Base-by-base conservation (phyloP, 2,329 filamentous ascomycete species). In the Penicillium hesseltinei region DNA sequence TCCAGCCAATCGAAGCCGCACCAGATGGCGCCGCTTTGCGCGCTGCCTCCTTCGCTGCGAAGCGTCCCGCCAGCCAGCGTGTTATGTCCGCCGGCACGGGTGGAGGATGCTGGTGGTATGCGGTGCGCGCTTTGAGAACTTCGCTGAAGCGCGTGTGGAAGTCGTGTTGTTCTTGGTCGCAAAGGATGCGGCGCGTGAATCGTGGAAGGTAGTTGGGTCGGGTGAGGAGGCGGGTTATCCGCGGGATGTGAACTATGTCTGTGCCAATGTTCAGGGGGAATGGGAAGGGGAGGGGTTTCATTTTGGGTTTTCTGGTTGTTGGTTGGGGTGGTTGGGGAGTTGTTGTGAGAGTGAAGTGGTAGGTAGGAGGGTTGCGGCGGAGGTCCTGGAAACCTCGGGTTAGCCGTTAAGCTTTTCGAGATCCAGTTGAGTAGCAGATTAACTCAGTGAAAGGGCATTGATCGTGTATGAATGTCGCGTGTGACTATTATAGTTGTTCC, bases 41-140 rank as follows among this genome's bases (percentile, higher is more conserved):
- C 51, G 82, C 82, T 1, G 89, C 89, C 73, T 91, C 90, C 69
- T 91, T 91, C 8, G 88, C 88, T 1, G 89, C 88, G 69, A 87
- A 89, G 51, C 85, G 74, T n/a, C 77, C 77, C 3, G 76, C 77
- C 7, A 80, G 69, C 74, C 74, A 79, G 46, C 75, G 73, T 51
- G 73, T 68, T 66, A 76, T 74, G 15, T 76, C 74, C 3, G 69
- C 57, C 8, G 61, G 68, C 39, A 68, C 54, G 2, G 53, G 33
- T 5, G 45, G 44, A 6, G 38, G 21, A 4, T 40, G 46, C 13
- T 49, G 11, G 17, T 45, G 31, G 27, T 27, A 17, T 25, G 57
- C 11, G 10, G 51, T 15, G 33, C 27, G 45, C 35, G 40, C 46
- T 46, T 42, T 51, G 11, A 57, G 46, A 3, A 54, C 48, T 4